Evolutionary conservation across 345 rosid genomes (phyloP), one percentile per base, ranked within the genome.

Genomic region (Excoecaria agallocha): DNA sequence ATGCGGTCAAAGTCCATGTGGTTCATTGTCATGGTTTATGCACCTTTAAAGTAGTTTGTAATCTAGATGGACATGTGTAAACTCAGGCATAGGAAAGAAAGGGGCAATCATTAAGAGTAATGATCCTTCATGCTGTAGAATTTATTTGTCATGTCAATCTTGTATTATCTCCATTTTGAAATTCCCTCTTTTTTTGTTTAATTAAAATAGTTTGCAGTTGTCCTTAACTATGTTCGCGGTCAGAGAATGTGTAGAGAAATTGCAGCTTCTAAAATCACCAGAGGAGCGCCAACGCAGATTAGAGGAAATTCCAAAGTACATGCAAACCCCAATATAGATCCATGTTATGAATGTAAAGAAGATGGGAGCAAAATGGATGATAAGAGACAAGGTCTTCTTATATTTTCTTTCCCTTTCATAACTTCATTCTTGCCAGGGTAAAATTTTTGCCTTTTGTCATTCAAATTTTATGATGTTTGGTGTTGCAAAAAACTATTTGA

Each of bases 251-350:
- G 98, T 96, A 58, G 99, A 96, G 85, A 96, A 93, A 81, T 73
- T 96, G 86, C 98, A 96, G 87, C 86, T 93, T 55, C 77, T 96
- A 19, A 96, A 96, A 84, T 84, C 97, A 24, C 98, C 98, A 11
- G 89, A 89, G 80, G 99, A 96, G 86, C 97, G 96, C 65, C 97
- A 87, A 76, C 95, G 97, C 60, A 86, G 96, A 82, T 83, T 96
- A 65, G 96, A 93, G 69, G 97, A 96, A 82, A 86, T 89, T 78
- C 97, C 99, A n/a, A 90, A 77, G 91, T 96, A 67, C 97, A 96
- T 82, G 84, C 84, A 39, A 98, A 96, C 85, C 97, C 98, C 58
- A 93, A 93, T 52, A 96, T 96, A 98, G 99, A 96, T 87, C 99
- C 99, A 68, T 87, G 87, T 79, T 83, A 88, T 24, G 97, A 91